Percentiles rank a stretch among this genome's conserved stretches.
phyloP scores from a whole-genome alignment of 192 early-diverging fungal species.

The Entrophospora sp. region DNA sequence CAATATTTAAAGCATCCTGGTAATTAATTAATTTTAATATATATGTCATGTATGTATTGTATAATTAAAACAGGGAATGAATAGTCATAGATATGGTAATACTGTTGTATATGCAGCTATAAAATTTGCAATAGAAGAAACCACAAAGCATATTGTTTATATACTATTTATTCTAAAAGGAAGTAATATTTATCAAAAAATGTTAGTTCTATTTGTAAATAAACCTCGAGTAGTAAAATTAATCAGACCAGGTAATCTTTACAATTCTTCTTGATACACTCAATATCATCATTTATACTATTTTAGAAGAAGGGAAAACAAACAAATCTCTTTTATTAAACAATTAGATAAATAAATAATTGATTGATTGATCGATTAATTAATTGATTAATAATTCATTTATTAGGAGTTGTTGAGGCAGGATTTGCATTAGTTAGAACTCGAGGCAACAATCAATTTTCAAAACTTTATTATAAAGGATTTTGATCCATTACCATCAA shows the following conservation, averaged over 20 bases:
- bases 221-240: slow-evolving; percentile 9
- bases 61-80: slow-evolving; percentile 46
- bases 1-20: slow-evolving; percentile 75
- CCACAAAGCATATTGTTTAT: slow-evolving; percentile 34
- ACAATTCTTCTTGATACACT: not conserved
- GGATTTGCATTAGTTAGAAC: slow-evolving; percentile 2
- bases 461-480: not conserved
- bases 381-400: too few relatives aligned
- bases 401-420: not conserved
- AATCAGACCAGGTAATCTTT: slow-evolving; percentile 11
- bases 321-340: not conserved
- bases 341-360: too few relatives aligned
- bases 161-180: not conserved
- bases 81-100: slow-evolving; percentile 57
- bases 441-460: not conserved
- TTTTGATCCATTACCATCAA: slow-evolving; percentile 5
- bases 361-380: too few relatives aligned
- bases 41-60: not conserved
- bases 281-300: not conserved
- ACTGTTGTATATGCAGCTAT: slow-evolving; percentile 77
- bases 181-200: not conserved
- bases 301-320: not conserved
- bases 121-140: slow-evolving; percentile 76
- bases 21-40: not conserved
- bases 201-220: slow-evolving; percentile 8